Base-by-base conservation (phyloP, 1,284 basidiomycete genomes). In the Lignosus rhinocerotis region DNA sequence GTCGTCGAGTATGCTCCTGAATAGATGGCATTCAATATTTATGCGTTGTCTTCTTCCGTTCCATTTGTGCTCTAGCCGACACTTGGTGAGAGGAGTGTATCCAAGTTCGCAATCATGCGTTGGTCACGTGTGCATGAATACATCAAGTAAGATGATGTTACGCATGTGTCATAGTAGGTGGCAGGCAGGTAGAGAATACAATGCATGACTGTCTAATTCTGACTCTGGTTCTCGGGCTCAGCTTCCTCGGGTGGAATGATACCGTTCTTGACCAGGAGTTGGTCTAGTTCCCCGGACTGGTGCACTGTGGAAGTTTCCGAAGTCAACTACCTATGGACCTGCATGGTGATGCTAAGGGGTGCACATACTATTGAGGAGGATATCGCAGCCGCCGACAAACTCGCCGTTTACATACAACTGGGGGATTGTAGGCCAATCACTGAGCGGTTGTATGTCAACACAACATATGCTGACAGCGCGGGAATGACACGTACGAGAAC, bases 371-470 rank as follows among this genome's bases (percentile, higher is more conserved):
- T 86, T 86, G 32, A 98, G 75, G 53, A 98, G 78, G 68, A 98
- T 98, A 76, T 99, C 96, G 73, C 95, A 98, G 49, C 96, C 96
- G 48, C 96, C 96, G 32, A 98, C 82, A 69, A 99, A 99, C 72
- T 98, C 95, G 30, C 96, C 95, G 58, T 93, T 88, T 42, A 98
- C 82, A 71, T 97, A 99, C 9, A 99, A 77, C 74, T 99, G 96
- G 11, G 97, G 97, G 65, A 99, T 90, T 17, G 96, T 99, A 16
- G 96, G 96, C 96, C 96, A 99, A 69, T 96, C 93, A 47, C 94
- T 96, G 69, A 8, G 32, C 45, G 53, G 41, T 36, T 46, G 39
- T 31, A 57, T 32, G 48, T 65, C 61, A 62, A 53, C 60, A n/a
- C 12, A 53, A 38, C 33, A 25, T 39, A 83, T 67, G n/a, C 78